Evolutionary conservation across 2,329 filamentous ascomycete species (phyloP), one percentile per base, ranked within the genome.

Genomic region (Fusarium falciforme): DNA sequence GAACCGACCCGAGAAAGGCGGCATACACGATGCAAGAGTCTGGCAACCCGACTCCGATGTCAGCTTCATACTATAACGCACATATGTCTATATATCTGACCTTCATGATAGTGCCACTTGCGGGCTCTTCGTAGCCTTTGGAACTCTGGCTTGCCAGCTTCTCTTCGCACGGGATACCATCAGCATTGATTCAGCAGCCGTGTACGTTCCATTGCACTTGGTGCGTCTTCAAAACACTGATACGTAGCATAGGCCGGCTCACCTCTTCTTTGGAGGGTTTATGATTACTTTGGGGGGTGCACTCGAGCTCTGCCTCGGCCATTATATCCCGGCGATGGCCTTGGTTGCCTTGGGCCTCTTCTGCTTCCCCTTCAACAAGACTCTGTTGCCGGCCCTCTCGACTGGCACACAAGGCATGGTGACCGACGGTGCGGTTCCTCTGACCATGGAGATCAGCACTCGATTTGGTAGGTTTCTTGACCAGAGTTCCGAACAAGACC

Each of bases 261-360:
- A 62, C 6, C 60, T 62, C 10, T 52, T 62, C 16, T 62, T 49
- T 10, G 60, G 60, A 11, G 42, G 60, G 2, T 52, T 62, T 10
- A 27, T 52, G 60, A 52, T 52, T 22, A 62, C 60, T 14, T 27
- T 62, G 16, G 60, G 60, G 4, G 42, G 60, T 11, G 60, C 60
- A 16, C 60, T 62, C 20, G 60, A 62, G 38, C 60, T 62, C 33
- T 62, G 42, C 20, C 60, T 62, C 4, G 29, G 60, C 33, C 60
- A 62, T 16, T 40, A 33, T 10, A 22, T 62, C 7, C 20, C 60
- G 8, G 60, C 60, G 1, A 27, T 38, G n/a, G 60, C 60, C 22
- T 25, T 62, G 29, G 29, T 52, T 6, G 36, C 60, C 7, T 22
- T 52, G 8, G 60, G 60, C 16, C 16, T 62, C 9, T 62, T 62